Conservation (phyloP, 108 stramenopile genomes). For the Schizochytrium sp. region DNA sequence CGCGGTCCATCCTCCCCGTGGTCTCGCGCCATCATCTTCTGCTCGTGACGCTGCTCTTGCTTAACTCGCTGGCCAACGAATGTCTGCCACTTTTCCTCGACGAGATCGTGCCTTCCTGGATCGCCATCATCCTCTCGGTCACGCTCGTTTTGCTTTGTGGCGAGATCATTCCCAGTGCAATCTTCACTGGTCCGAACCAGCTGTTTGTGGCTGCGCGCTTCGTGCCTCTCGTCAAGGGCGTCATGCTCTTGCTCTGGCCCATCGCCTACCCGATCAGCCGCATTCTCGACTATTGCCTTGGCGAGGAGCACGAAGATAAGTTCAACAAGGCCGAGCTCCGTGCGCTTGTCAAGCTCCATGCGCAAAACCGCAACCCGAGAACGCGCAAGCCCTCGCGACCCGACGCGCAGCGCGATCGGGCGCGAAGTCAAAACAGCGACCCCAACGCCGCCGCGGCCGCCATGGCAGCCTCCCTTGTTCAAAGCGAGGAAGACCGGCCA, state of each 20-base stretch:
- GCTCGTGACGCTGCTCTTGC: constrained; percentile 80
- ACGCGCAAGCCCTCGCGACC: neutral
- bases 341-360: constrained; percentile 68
- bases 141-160: constrained; percentile 53
- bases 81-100: constrained; percentile 88
- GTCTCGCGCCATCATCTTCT: constrained; percentile 64
- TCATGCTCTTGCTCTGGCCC: constrained; percentile 67
- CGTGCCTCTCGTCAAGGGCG: constrained; percentile 64
- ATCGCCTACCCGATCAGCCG: constrained; percentile 77
- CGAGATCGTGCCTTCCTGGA: constrained; percentile 62
- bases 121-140: constrained; percentile 75
- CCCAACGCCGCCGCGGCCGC: neutral
- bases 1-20: neutral
- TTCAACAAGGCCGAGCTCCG: constrained; percentile 51
- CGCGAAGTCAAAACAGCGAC: neutral
- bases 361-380: constrained; percentile 42
- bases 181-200: constrained; percentile 30
- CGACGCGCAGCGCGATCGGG: no score
- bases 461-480: no score
- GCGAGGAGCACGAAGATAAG: constrained; percentile 29
- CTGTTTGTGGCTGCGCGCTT: constrained; percentile 26
- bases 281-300: constrained; percentile 61
- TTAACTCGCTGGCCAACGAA: constrained; percentile 82
- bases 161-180: neutral
- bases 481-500: no score